phyloP scores from a whole-genome alignment of 164 flowering plant genomes.

The Vitis riparia region DNA sequence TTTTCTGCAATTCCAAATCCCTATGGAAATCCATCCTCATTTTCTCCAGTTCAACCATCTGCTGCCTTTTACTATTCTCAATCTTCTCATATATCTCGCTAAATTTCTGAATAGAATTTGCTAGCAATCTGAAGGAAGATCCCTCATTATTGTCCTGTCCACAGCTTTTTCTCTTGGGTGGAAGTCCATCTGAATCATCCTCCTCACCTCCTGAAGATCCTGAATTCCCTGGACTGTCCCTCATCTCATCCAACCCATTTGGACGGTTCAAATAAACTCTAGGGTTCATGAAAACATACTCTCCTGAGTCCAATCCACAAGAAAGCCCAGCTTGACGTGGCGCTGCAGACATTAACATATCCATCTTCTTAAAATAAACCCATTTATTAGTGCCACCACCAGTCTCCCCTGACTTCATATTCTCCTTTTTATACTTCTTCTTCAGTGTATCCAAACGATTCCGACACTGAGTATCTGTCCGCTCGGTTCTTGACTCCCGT shows the following conservation, averaged over 20 bases:
- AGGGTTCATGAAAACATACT: constrained; percentile 40
- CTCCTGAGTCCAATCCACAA: constrained; percentile 43
- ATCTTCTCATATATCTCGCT: constrained; percentile 89
- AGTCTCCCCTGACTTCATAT: constrained; percentile 16
- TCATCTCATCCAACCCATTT: constrained; percentile 45
- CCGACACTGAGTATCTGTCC: constrained; percentile 48
- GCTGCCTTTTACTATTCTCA: constrained; percentile 80
- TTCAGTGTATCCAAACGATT: constrained; percentile 48
- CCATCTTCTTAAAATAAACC: constrained; percentile 47
- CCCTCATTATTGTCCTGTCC: constrained; percentile 29
- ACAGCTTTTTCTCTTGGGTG: constrained; percentile 45
- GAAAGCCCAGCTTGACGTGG: constrained; percentile 28
- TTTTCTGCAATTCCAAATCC: constrained; percentile 82
- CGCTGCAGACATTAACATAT: constrained; percentile 30
- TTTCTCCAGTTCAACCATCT: constrained; percentile 84
- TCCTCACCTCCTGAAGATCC: constrained; percentile 25
- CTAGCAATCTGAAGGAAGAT: constrained; percentile 56
- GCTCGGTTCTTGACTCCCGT: constrained; percentile 29
- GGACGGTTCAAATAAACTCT: constrained; percentile 34
- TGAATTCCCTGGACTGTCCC: constrained; percentile 41
- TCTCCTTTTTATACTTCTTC: constrained; percentile 52
- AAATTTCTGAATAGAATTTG: constrained; percentile 77
- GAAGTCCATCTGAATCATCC: constrained; percentile 54
- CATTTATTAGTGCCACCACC: constrained; percentile 27
- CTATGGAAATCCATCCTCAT: constrained; percentile 88